These are phyloP conservation scores for Escovopsis sp. DNA, from an alignment of 2,329 filamentous ascomycete genomes.

Conservation along the genomic window DNA sequence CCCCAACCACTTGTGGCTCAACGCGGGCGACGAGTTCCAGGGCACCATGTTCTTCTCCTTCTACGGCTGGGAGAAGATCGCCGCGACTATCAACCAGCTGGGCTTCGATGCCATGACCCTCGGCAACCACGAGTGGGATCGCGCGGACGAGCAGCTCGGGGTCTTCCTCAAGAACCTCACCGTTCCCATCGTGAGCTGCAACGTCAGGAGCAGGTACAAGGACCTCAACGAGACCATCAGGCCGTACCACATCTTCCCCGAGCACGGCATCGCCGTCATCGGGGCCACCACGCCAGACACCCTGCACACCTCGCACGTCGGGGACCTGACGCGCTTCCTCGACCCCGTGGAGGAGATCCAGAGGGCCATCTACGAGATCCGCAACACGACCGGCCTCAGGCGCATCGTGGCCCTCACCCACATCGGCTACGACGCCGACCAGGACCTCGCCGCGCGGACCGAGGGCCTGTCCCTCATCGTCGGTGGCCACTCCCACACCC, in stretches of 20 bases:
- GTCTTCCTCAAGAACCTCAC: conserved; percentile 48
- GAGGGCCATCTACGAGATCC: conserved; percentile 46
- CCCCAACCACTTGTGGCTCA: conserved; percentile 47
- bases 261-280: conserved; percentile 47
- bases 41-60: conserved; percentile 54
- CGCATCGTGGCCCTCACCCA: conserved; percentile 53
- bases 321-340: conserved; percentile 41
- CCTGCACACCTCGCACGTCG: conserved; percentile 42
- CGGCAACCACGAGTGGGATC: conserved; percentile 54
- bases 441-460: conserved; percentile 43
- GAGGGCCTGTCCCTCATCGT: conserved; percentile 54
- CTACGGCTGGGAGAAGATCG: conserved; percentile 54
- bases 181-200: conserved; percentile 49
- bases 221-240: conserved; percentile 48
- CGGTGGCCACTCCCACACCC: conserved; percentile 46
- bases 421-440: conserved; percentile 50
- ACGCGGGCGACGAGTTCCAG: conserved; percentile 56
- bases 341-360: conserved; percentile 45
- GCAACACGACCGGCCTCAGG: conserved; percentile 44
- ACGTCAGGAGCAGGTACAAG: conserved; percentile 44
- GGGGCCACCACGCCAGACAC: conserved; percentile 49
- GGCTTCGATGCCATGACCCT: conserved; percentile 55
- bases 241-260: conserved; percentile 48
- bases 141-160: conserved; percentile 46
- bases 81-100: conserved; percentile 48